These are phyloP conservation scores for Magnusiomyces clavatus DNA, from an alignment of 1,139 yeast species.

Conservation along the genomic window DNA sequence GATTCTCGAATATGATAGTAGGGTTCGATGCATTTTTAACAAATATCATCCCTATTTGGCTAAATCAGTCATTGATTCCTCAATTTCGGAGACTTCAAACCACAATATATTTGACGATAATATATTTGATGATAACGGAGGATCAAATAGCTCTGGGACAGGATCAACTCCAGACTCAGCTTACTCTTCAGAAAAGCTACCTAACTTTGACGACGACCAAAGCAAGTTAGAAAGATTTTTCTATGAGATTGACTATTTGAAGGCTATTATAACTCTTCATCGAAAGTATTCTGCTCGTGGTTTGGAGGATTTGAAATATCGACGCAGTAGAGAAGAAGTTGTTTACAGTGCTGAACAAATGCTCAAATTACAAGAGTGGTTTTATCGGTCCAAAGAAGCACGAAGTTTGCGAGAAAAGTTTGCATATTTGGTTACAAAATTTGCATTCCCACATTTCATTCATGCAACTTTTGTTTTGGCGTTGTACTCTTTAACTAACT, in stretches of 20 bases:
- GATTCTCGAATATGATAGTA: conserved; percentile 23
- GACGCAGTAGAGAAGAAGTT: conserved; percentile 24
- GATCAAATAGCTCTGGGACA: not conserved
- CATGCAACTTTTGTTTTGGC: conserved; percentile 1
- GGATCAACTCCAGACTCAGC: not conserved
- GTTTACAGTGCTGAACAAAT: conserved; percentile 26
- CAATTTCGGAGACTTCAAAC: not conserved
- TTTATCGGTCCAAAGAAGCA: conserved; percentile 24
- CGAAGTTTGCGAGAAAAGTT: conserved; percentile 14
- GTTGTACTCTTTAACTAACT: not conserved
- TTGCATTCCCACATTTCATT: not conserved
- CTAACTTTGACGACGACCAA: no score
- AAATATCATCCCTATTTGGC: conserved; percentile 21
- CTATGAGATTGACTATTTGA: conserved; percentile 27
- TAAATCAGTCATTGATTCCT: conserved; percentile 2
- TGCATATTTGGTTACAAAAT: conserved; percentile 1
- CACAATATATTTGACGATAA: not conserved
- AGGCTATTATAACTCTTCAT: conserved; percentile 28
- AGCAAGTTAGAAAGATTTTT: conserved; percentile 25
- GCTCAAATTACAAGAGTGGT: conserved; percentile 27
- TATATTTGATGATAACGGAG: not conserved
- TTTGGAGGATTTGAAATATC: conserved; percentile 18
- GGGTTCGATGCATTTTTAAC: conserved; percentile 21
- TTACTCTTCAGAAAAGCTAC: no score
- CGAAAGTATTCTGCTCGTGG: conserved; percentile 26